These are phyloP conservation scores for Capsella rubella DNA, from an alignment of 441 rosid species.

Conservation along the genomic window DNA sequence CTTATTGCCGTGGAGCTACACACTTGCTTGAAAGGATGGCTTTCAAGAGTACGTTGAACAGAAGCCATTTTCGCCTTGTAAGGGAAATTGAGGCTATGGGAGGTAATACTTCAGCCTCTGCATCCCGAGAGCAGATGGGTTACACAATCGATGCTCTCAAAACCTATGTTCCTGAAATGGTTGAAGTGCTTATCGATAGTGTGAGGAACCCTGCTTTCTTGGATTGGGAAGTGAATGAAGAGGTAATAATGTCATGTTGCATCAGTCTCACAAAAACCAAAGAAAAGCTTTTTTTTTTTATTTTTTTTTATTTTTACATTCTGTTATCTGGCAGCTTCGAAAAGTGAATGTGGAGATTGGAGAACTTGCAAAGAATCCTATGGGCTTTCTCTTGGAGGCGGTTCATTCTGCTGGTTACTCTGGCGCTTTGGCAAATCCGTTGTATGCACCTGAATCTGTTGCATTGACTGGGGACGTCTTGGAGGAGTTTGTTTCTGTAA, in stretches of 20 bases:
- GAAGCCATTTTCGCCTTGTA: conserved; percentile 67
- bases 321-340: conserved; percentile 49
- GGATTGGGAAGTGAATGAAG: conserved; percentile 74
- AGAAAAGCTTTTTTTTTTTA: background rate
- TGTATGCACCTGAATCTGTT: conserved; percentile 65
- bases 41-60: conserved; percentile 62
- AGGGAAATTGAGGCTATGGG: conserved; percentile 78
- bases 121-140: conserved; percentile 75
- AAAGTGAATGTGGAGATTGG: conserved; percentile 61
- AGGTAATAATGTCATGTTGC: conserved; percentile 47
- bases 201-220: conserved; percentile 75
- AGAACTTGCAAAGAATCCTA: conserved; percentile 62
- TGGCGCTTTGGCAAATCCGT: conserved; percentile 71
- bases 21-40: conserved; percentile 81
- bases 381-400: conserved; percentile 61
- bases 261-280: background rate
- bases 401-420: conserved; percentile 71
- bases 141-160: conserved; percentile 74
- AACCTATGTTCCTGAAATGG: conserved; percentile 74
- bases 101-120: conserved; percentile 64
- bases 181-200: conserved; percentile 69
- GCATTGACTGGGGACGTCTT: conserved; percentile 50
- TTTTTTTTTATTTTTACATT: background rate
- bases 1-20: conserved; percentile 57
- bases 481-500: conserved; percentile 66